Base-by-base conservation (phyloP, 176 grass and related monocot genomes). In the Paspalum vaginatum region DNA sequence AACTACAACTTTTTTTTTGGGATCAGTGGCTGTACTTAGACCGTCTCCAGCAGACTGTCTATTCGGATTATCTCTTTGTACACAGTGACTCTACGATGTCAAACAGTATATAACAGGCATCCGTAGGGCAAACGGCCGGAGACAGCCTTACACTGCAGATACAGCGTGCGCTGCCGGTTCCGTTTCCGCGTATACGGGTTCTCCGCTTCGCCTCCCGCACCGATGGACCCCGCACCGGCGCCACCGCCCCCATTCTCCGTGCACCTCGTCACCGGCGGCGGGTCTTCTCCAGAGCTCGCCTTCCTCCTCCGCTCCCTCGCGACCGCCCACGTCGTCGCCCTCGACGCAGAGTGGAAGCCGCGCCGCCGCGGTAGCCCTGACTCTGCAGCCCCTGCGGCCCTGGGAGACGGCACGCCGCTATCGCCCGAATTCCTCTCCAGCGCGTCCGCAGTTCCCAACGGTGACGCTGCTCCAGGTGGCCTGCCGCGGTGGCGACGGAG, bases 281-380 rank as follows among this genome's bases (percentile, higher is more conserved):
- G 57, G 0, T 71, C 72, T 62, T 91, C 89, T 61, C 68, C 75
- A 45, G 90, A 89, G 67, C 82, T 91, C 32, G 55, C 79, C 6
- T 72, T 77, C 37, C 84, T 99, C 57, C 66, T 81, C 24, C 86
- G 37, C 5, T 84, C 88, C 66, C 88, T 99, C 51, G 61, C 66
- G 3, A 14, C 40, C 25, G 83, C 90, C 55, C 62, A 78, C 65
- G 24, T 91, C 32, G 86, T 99, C 61, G 78, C 85, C 66, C 91
- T 99, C 44, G 96, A 99, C 81, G 96, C 92, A 9, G 96, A 99
- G 66, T 95, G 96, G 96, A 99, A 99, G 77, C 92, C 96, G 55
- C 86, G 74, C n/a, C 84, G 86, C 61, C 85, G 85, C 42, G 27
- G 16, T 0, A 65, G 15, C 37, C 37, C 62, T 4, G 62, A 26